Evolutionary conservation across 2,329 filamentous ascomycete genomes (phyloP).

Genomic region (Ambrosiella cleistominuta): DNA sequence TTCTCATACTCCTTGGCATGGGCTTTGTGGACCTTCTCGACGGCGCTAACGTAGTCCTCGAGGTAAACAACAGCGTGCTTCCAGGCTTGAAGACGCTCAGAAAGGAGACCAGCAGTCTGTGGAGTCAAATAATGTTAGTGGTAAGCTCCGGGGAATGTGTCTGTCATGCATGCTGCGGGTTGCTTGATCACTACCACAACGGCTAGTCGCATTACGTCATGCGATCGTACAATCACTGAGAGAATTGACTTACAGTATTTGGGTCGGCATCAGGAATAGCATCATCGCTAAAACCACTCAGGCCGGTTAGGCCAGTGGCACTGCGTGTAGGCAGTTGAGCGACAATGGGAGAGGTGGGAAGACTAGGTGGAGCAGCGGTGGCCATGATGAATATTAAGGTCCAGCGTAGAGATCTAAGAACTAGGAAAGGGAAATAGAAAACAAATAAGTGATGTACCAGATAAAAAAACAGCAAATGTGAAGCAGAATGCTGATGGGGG

Average conservation of each 20-base stretch:
- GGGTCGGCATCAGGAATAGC: constrained; percentile 41
- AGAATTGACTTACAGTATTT: constrained; percentile 30
- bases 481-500: background rate
- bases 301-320: constrained; percentile 9
- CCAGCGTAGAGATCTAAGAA: background rate
- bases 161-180: no score
- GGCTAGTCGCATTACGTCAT: background rate
- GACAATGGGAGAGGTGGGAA: constrained; percentile 5
- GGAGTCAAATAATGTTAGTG: background rate
- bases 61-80: constrained; percentile 86
- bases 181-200: background rate
- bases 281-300: constrained; percentile 35
- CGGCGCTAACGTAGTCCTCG: constrained; percentile 71
- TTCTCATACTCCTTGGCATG: constrained; percentile 93
- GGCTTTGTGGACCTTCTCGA: constrained; percentile 69
- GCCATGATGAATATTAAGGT: constrained; percentile 5
- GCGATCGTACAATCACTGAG: background rate
- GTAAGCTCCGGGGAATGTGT: background rate
- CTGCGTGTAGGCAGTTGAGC: constrained; percentile 7
- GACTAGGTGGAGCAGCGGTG: background rate
- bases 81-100: constrained; percentile 82
- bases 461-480: background rate
- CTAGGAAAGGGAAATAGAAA: no score
- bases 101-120: constrained; percentile 61
- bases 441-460: background rate